Evolutionary conservation across 1,284 basidiomycete species (phyloP).

Genomic region (Ustilago loliicola): DNA sequence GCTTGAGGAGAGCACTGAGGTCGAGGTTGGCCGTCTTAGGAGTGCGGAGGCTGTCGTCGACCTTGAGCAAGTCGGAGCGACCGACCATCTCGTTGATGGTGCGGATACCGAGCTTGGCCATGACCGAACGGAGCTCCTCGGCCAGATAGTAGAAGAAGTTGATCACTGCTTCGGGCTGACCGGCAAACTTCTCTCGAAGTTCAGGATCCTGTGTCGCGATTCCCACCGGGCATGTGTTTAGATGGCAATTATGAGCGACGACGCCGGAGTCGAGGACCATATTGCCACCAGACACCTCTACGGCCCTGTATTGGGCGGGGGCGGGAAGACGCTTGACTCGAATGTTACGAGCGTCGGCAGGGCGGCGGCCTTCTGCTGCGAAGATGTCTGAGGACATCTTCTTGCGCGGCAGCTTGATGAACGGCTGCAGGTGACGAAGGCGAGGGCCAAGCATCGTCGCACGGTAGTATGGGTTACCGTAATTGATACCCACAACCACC

Average conservation of each 20-base stretch:
- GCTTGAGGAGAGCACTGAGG: constrained; percentile 63
- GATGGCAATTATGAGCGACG: constrained; percentile 6
- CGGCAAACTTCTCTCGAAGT: constrained; percentile 66
- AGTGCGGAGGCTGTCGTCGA: constrained; percentile 59
- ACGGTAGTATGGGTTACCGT: too few species aligned
- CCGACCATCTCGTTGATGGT: constrained; percentile 69
- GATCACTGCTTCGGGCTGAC: constrained; percentile 66
- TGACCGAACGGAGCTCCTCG: constrained; percentile 65
- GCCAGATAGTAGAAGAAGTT: constrained; percentile 68
- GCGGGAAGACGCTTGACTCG: too few species aligned
- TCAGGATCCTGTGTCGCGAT: constrained; percentile 67
- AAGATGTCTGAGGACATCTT: too few species aligned
- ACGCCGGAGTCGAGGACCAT: too few species aligned
- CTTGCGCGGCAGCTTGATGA: too few species aligned
- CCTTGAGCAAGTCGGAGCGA: constrained; percentile 62
- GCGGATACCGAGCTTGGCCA: constrained; percentile 67
- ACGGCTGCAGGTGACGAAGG: too few species aligned
- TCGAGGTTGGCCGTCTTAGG: constrained; percentile 65
- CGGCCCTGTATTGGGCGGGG: too few species aligned
- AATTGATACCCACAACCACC: too few species aligned
- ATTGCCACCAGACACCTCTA: too few species aligned
- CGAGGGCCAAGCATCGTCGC: too few species aligned
- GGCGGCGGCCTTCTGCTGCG: too few species aligned
- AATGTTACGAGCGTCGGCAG: too few species aligned
- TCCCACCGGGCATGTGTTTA: constrained; percentile 64